These are phyloP conservation scores for Fusarium tupiense DNA, from an alignment of 2,329 filamentous ascomycete genomes.

Conservation along the genomic window DNA sequence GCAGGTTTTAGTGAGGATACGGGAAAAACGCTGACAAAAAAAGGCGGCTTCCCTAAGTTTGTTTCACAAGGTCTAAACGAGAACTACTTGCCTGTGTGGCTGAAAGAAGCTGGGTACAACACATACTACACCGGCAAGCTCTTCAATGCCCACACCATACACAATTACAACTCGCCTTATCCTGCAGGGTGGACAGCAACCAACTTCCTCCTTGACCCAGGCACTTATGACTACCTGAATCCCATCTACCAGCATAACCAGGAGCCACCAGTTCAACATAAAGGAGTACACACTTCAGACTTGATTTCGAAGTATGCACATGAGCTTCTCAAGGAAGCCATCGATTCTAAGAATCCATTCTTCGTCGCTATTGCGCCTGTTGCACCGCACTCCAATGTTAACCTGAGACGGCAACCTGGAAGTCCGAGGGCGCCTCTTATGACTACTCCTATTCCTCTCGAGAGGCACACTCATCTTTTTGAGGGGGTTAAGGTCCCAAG, in stretches of 20 bases:
- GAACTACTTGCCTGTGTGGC: slow-evolving; percentile 75
- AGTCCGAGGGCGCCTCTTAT: neutral
- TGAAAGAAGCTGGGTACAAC: slow-evolving; percentile 74
- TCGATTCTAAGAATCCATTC: slow-evolving; percentile 66
- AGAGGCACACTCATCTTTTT: slow-evolving; percentile 72
- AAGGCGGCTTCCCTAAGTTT: slow-evolving; percentile 70
- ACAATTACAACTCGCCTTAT: slow-evolving; percentile 69
- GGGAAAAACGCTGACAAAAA: no score
- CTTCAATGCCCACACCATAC: slow-evolving; percentile 70
- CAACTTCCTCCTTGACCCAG: slow-evolving; percentile 50
- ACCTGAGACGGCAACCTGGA: slow-evolving; percentile 1
- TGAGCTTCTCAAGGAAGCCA: slow-evolving; percentile 69
- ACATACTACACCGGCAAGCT: slow-evolving; percentile 81
- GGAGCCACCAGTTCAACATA: slow-evolving; percentile 43
- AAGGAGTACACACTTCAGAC: slow-evolving; percentile 58
- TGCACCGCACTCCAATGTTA: slow-evolving; percentile 70
- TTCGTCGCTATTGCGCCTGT: slow-evolving; percentile 74
- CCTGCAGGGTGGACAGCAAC: slow-evolving; percentile 66
- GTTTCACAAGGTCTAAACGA: slow-evolving; percentile 71
- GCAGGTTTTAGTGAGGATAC: no score
- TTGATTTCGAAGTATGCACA: slow-evolving; percentile 67
- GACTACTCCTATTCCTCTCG: slow-evolving; percentile 62
- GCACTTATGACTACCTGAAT: slow-evolving; percentile 58
- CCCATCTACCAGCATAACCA: slow-evolving; percentile 59
- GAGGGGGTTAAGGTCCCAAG: slow-evolving; percentile 67